Evolutionary conservation across 768 basidiomycete species (phyloP), one percentile per base, ranked within the genome.

Genomic region (Dentipellis fragilis): DNA sequence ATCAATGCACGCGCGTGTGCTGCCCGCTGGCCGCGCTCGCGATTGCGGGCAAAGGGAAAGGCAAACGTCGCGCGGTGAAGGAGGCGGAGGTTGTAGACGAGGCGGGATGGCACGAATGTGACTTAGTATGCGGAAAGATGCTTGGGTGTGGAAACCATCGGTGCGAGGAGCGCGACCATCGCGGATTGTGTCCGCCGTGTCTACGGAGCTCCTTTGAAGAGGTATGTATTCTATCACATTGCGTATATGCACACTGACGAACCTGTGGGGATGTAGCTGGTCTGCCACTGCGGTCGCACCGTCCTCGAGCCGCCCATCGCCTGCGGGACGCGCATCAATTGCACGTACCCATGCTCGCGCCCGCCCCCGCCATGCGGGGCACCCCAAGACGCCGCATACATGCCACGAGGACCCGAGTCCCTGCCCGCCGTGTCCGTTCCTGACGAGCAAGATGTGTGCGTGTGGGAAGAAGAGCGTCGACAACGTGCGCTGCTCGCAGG

Each of bases 181-280:
- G 75, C 56, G 91, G 92, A 0, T 69, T 77, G 0, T 99, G 96
- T 66, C 83, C 80, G 0, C 77, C 84, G 19, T 99, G 96, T 69
- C 72, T 95, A 51, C 79, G 84, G 67, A 92, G 92, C 47, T 85
- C 86, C 1, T 99, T 94, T 62, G 93, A 97, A 42, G 96, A 99
- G 81, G 85, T 86, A 59, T 34, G 79, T 63, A 10, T 4, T 39
- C 21, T 46, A 42, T 16, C 29, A 16, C 10, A 51, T 19, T 45
- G 22, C 48, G 12, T 23, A 16, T 46, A 54, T 47, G 59, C 12
- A 19, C 17, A 23, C 2, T 51, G 2, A 37, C 11, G 4, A 16
- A 4, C n/a, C 6, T 6, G 29, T 6, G 3, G 29, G 29, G 36
- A 39, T 17, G 23, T 63, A 90, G 82, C 71, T 93, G 54, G 68